A percentile compares a stretch with the other conserved stretches of the same genome.
These are phyloP conservation scores for Trichoderma asperelloides DNA, from an alignment of 495 filamentous ascomycete species.

Conservation along the genomic window DNA sequence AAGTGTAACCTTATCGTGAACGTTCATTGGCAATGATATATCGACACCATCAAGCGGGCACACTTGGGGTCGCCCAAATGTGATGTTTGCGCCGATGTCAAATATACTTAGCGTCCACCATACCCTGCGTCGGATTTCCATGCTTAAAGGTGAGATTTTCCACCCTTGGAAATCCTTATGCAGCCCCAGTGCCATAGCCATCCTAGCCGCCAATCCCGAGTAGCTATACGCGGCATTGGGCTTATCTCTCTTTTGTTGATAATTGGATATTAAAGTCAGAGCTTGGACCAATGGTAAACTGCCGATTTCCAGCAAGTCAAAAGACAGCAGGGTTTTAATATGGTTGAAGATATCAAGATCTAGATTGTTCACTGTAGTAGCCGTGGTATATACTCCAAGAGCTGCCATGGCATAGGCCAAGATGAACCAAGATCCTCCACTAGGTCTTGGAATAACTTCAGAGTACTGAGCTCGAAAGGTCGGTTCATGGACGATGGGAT, in stretches of 20 bases:
- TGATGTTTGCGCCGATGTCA: slow-evolving; percentile 22
- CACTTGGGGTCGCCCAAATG: slow-evolving; percentile 28
- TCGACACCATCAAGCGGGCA: slow-evolving; percentile 41
- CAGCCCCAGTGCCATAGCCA: slow-evolving; percentile 38
- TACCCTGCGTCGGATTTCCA: slow-evolving; percentile 23
- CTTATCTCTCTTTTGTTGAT: slow-evolving; percentile 47
- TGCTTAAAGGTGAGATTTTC: slow-evolving; percentile 15
- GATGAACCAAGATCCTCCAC: slow-evolving; percentile 42
- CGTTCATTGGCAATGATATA: slow-evolving; percentile 37
- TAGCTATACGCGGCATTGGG: slow-evolving; percentile 48
- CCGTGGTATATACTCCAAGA: slow-evolving; percentile 39
- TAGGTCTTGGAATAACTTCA: slow-evolving; percentile 40
- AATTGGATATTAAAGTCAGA: slow-evolving; percentile 42
- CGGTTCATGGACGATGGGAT: slow-evolving; percentile 47
- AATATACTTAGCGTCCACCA: slow-evolving; percentile 31
- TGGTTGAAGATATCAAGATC: slow-evolving; percentile 27
- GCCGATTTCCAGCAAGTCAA: slow-evolving; percentile 40
- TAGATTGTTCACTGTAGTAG: slow-evolving; percentile 18
- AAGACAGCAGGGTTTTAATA: slow-evolving; percentile 29
- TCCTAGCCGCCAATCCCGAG: slow-evolving; percentile 32
- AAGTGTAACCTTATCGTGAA: slow-evolving; percentile 31
- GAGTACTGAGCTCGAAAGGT: slow-evolving; percentile 47
- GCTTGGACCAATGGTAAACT: slow-evolving; percentile 45
- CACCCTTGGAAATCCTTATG: slow-evolving; percentile 27
- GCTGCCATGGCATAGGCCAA: slow-evolving; percentile 43